A percentile compares a stretch with the other conserved stretches of the same genome.
These are phyloP conservation scores for Leptographium galeiforme DNA, from an alignment of 2,329 filamentous ascomycete genomes.

Conservation along the genomic window DNA sequence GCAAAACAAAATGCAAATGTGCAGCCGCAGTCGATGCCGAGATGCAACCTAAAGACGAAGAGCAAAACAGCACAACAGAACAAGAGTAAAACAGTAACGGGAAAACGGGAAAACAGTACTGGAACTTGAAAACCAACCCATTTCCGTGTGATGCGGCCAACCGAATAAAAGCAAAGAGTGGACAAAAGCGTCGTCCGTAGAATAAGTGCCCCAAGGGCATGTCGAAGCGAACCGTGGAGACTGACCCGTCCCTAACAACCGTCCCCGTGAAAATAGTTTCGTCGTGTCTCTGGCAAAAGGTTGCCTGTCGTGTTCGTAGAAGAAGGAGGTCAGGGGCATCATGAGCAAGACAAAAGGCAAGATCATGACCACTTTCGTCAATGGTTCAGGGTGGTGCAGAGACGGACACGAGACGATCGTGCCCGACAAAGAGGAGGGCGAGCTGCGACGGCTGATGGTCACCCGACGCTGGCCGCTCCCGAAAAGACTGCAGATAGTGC, in stretches of 20 bases:
- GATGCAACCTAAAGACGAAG: neutral
- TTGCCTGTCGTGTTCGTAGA: neutral
- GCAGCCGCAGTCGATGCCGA: neutral
- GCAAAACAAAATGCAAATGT: neutral
- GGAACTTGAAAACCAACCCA: neutral
- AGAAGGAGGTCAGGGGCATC: neutral
- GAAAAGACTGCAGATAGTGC: constrained; percentile 34
- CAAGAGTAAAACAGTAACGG: neutral
- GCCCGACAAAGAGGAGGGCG: constrained; percentile 32
- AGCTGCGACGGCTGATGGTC: constrained; percentile 32
- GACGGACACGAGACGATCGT: constrained; percentile 26
- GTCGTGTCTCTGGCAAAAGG: neutral
- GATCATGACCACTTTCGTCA: neutral
- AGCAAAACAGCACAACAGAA: neutral
- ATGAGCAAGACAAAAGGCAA: neutral
- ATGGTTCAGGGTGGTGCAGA: constrained; percentile 18
- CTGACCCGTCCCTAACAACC: no score
- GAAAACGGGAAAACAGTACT: neutral
- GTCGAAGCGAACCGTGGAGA: no score
- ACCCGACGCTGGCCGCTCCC: constrained; percentile 19
- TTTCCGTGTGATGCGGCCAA: neutral
- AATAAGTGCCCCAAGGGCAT: no score
- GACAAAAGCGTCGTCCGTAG: neutral
- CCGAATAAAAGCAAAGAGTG: neutral
- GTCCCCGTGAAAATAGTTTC: neutral